Evolutionary conservation across 495 filamentous ascomycete genomes (phyloP).

Genomic region (Lichenothelia convexa): DNA sequence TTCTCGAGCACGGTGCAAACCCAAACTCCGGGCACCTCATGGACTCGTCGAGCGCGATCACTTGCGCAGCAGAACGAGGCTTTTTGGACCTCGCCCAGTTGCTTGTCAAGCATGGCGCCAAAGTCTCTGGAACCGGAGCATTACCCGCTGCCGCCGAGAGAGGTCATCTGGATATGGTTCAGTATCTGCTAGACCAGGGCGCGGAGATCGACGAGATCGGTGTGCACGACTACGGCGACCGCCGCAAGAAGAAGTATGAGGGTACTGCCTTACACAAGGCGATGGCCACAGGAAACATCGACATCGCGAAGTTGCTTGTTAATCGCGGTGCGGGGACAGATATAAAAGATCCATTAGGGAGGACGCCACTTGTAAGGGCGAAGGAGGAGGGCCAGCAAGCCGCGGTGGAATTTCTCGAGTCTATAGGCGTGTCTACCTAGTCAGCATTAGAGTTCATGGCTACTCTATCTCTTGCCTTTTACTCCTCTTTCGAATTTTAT

Average conservation of each 20-base stretch:
- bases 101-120: conserved; percentile 6
- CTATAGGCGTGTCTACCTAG: too few relatives aligned
- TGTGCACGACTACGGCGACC: conserved; percentile 1
- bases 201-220: conserved; percentile 6
- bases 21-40: not conserved
- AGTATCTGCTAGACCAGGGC: conserved; percentile 1
- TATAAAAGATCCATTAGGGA: conserved; percentile 2
- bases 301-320: conserved; percentile 2
- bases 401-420: too few relatives aligned
- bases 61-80: conserved; percentile 3
- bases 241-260: not conserved
- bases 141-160: conserved; percentile 1
- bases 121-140: conserved; percentile 1
- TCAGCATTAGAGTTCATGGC: too few relatives aligned
- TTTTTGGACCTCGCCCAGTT: conserved; percentile 4
- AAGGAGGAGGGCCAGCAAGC: too few relatives aligned
- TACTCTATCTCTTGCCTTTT: too few relatives aligned
- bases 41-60: conserved; percentile 1
- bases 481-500: conserved; percentile 27
- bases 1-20: conserved; percentile 2
- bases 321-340: not conserved
- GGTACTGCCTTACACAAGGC: conserved; percentile 5
- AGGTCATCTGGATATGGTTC: conserved; percentile 2
- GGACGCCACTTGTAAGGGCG: conserved; percentile 2
- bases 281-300: not conserved